Evolutionary conservation across 169 alveolate genomes (phyloP).

Genomic region (Cryptosporidium ubiquitum): DNA sequence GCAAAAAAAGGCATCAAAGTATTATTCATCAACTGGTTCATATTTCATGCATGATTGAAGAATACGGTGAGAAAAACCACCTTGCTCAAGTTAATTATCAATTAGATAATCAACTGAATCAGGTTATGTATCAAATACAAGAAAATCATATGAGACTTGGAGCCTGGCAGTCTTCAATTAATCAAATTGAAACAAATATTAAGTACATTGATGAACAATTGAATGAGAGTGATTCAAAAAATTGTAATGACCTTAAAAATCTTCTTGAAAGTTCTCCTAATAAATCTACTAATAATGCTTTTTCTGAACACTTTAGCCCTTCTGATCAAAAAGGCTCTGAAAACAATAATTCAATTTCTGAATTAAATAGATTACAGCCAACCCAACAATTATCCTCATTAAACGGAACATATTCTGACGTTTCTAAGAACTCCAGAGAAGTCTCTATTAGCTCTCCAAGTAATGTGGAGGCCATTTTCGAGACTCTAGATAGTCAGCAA

Average conservation of each 20-base stretch:
- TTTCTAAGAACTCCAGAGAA: constrained; percentile 23
- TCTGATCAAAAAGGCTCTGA: neutral
- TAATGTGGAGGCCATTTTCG: constrained; percentile 42
- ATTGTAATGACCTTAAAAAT: constrained; percentile 10
- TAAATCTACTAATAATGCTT: neutral
- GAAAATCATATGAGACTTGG: constrained; percentile 70
- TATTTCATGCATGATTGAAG: constrained; percentile 71
- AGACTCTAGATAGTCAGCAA: constrained; percentile 58
- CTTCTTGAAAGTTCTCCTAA: constrained; percentile 20
- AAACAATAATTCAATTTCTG: neutral
- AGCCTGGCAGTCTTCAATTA: constrained; percentile 60
- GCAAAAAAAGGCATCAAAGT: constrained; percentile 66
- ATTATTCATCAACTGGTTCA: constrained; percentile 65
- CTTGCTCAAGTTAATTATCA: constrained; percentile 66
- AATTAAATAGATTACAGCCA: neutral
- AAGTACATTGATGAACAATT: constrained; percentile 62
- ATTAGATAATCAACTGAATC: constrained; percentile 61
- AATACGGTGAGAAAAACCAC: constrained; percentile 42
- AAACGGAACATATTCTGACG: neutral
- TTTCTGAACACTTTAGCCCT: constrained; percentile 6
- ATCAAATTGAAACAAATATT: constrained; percentile 58
- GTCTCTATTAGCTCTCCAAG: constrained; percentile 1
- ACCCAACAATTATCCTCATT: neutral
- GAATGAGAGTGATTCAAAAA: constrained; percentile 1
- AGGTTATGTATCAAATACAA: constrained; percentile 48